phyloP scores from a whole-genome alignment of 345 rosid genomes.

The Brassica cretica region DNA sequence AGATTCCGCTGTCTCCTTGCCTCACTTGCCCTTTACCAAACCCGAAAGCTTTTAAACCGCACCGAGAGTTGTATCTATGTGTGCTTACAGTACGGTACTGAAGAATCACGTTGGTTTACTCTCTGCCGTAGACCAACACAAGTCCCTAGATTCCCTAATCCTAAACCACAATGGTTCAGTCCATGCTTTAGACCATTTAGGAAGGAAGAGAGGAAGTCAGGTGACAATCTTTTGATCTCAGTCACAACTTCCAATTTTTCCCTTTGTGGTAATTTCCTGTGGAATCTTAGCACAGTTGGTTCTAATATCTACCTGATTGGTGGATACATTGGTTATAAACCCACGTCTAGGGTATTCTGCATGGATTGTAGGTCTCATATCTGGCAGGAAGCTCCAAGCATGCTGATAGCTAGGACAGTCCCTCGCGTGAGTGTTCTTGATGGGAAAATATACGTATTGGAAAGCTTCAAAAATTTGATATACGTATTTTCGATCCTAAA shows the following conservation, averaged over 20 bases:
- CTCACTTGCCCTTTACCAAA: background rate
- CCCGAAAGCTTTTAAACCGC: background rate
- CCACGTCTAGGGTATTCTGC: background rate
- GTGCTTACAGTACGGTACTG: background rate
- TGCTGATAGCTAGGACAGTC: background rate
- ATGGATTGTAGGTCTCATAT: background rate
- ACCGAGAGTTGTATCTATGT: background rate
- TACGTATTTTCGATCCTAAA: background rate
- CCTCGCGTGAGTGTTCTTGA: background rate
- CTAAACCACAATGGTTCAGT: too few species aligned
- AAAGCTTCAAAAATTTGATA: too few species aligned
- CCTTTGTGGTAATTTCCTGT: too few species aligned
- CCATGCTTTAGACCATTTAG: too few species aligned
- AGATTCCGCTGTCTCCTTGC: background rate
- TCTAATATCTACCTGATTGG: background rate
- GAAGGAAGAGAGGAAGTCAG: too few species aligned
- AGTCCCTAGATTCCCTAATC: too few species aligned
- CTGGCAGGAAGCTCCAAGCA: background rate
- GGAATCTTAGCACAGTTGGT: background rate
- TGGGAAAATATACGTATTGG: background rate
- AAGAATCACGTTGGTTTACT: background rate
- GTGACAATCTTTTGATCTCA: too few species aligned
- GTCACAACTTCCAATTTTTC: too few species aligned
- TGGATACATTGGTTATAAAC: background rate
- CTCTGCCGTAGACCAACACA: background rate